phyloP scores from a whole-genome alignment of 768 basidiomycete genomes.

The Gymnopilus dilepis region DNA sequence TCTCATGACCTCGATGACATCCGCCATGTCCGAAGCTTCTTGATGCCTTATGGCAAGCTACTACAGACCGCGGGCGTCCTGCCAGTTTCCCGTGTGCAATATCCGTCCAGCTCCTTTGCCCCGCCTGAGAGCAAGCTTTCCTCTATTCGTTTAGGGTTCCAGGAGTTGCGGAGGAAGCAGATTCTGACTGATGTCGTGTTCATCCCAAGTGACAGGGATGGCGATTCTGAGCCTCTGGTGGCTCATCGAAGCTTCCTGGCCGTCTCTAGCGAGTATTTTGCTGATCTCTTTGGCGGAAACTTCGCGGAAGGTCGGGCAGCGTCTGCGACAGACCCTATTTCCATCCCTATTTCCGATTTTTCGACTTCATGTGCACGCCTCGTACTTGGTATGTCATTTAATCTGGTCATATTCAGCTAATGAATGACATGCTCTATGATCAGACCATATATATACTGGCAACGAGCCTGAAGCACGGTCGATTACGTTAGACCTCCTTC shows the following conservation, averaged over 20 bases:
- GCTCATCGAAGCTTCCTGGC: slow-evolving; percentile 48
- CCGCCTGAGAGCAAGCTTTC: slow-evolving; percentile 11
- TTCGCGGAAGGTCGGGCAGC: slow-evolving; percentile 28
- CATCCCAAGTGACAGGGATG: slow-evolving; percentile 22
- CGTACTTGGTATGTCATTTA: slow-evolving; percentile 38
- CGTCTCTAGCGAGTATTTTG: slow-evolving; percentile 38
- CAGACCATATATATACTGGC: slow-evolving; percentile 42
- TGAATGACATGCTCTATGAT: not conserved
- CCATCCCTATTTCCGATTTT: slow-evolving; percentile 9
- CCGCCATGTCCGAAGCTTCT: slow-evolving; percentile 38
- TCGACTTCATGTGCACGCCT: slow-evolving; percentile 29
- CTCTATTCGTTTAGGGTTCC: slow-evolving; percentile 34
- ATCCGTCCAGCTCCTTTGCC: slow-evolving; percentile 14
- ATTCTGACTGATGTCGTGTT: slow-evolving; percentile 45
- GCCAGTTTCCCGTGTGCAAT: slow-evolving; percentile 29
- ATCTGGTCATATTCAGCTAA: not conserved
- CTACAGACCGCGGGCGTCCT: slow-evolving; percentile 40
- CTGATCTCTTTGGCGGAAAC: slow-evolving; percentile 32
- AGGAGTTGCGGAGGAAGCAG: slow-evolving; percentile 36
- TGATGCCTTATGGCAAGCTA: slow-evolving; percentile 37
- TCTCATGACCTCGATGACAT: slow-evolving; percentile 33
- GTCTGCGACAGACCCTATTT: slow-evolving; percentile 21
- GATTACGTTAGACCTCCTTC: slow-evolving; percentile 20
- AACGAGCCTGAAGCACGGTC: slow-evolving; percentile 3
- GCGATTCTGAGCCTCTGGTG: slow-evolving; percentile 24